Conservation (phyloP, 2,329 filamentous ascomycete genomes). For the Trichoderma breve region DNA sequence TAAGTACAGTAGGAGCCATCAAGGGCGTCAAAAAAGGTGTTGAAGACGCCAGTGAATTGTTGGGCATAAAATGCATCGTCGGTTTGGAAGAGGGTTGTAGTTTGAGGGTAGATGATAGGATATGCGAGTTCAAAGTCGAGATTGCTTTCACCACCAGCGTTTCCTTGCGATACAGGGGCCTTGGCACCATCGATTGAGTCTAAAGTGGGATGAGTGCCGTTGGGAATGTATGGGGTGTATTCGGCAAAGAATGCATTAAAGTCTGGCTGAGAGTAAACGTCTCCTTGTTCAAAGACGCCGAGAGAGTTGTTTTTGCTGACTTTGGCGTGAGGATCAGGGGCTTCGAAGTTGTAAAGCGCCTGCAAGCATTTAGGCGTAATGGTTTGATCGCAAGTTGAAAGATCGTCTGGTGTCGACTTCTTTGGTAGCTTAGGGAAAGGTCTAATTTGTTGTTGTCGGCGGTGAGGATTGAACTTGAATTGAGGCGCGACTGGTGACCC, state of each 20-base stretch:
- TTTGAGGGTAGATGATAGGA: constrained; percentile 52
- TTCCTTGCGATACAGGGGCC: constrained; percentile 13
- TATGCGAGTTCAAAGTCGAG: constrained; percentile 50
- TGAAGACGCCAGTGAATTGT: constrained; percentile 35
- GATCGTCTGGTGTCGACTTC: background rate
- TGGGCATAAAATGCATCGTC: constrained; percentile 39
- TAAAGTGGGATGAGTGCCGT: constrained; percentile 19
- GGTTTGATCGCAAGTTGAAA: constrained; percentile 46
- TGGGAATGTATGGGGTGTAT: constrained; percentile 29
- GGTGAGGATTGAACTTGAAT: background rate
- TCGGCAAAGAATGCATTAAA: constrained; percentile 48
- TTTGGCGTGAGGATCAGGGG: constrained; percentile 26
- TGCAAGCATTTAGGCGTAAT: constrained; percentile 57
- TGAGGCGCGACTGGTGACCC: background rate
- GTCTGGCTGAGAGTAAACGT: constrained; percentile 50
- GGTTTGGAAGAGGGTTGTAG: constrained; percentile 44
- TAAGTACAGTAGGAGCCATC: constrained; percentile 54
- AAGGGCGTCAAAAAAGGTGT: constrained; percentile 51
- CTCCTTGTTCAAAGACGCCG: constrained; percentile 52
- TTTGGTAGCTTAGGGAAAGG: background rate
- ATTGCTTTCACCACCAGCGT: constrained; percentile 41
- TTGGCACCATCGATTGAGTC: constrained; percentile 21
- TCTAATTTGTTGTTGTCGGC: background rate
- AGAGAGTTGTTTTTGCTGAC: constrained; percentile 41
- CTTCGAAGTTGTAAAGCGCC: constrained; percentile 42